phyloP scores from a whole-genome alignment of 2,329 filamentous ascomycete genomes.

The Berkeleyomyces rouxiae region DNA sequence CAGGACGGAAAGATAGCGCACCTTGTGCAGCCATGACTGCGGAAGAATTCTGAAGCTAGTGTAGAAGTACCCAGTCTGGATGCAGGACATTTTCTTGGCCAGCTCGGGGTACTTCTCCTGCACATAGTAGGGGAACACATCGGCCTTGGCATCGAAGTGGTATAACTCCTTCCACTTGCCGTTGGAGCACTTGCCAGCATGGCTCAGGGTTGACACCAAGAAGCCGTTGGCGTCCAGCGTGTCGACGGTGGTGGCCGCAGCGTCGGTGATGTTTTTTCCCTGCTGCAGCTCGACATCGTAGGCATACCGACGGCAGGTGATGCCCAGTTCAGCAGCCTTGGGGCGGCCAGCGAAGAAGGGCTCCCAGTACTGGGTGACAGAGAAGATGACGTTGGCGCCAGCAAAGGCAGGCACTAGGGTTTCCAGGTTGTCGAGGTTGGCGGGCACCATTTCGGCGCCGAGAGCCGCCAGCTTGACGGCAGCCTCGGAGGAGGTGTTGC shows the following conservation, averaged over 20 bases:
- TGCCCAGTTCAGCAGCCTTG: constrained; percentile 23
- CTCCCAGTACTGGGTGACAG: constrained; percentile 39
- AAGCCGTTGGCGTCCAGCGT: constrained; percentile 32
- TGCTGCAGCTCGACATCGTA: constrained; percentile 33
- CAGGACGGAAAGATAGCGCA: constrained; percentile 16
- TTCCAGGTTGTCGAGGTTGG: constrained; percentile 26
- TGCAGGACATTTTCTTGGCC: constrained; percentile 33
- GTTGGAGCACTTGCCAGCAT: constrained; percentile 29
- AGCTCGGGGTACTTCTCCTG: constrained; percentile 26
- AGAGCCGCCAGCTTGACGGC: constrained; percentile 24
- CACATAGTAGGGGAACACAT: constrained; percentile 31
- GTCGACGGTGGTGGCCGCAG: constrained; percentile 26
- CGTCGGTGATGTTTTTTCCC: constrained; percentile 38
- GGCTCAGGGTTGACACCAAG: constrained; percentile 34
- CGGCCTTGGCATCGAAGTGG: constrained; percentile 37
- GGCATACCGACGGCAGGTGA: constrained; percentile 27
- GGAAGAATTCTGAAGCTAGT: constrained; percentile 32
- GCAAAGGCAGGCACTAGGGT: constrained; percentile 26
- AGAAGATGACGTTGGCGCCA: constrained; percentile 35
- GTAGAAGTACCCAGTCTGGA: constrained; percentile 33
- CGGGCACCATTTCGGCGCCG: constrained; percentile 29
- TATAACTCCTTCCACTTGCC: constrained; percentile 33
- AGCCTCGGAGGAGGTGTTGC: constrained; percentile 26
- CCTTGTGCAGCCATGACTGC: constrained; percentile 30
- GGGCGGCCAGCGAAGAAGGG: constrained; percentile 29